Percentiles rank a stretch among this genome's conserved stretches.
phyloP scores from a whole-genome alignment of 2,329 filamentous ascomycete species.

The Phaeosphaeria sp. region DNA sequence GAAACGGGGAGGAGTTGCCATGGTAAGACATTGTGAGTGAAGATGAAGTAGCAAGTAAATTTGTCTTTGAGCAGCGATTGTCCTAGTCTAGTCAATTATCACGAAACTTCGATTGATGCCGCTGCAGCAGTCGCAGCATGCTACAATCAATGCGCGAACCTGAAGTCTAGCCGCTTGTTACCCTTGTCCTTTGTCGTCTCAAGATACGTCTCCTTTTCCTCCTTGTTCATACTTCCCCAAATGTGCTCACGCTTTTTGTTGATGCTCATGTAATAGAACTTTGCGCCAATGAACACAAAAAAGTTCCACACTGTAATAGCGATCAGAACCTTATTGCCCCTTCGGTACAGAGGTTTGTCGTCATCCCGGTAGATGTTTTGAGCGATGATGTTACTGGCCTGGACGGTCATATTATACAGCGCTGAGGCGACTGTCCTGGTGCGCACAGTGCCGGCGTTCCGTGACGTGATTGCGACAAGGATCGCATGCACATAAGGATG shows the following conservation, averaged over 20 bases:
- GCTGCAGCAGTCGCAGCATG: too few species aligned
- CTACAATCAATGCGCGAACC: conserved; percentile 38
- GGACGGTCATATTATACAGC: conserved; percentile 52
- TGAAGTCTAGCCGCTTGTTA: conserved; percentile 46
- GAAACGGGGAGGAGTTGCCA: conserved; percentile 53
- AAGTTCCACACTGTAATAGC: conserved; percentile 60
- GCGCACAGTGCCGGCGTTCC: conserved; percentile 52
- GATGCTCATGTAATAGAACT: conserved; percentile 60
- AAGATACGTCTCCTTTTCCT: conserved; percentile 46
- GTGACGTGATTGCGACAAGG: conserved; percentile 51
- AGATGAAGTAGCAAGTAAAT: neutral
- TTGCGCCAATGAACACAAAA: conserved; percentile 58
- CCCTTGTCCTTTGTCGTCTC: conserved; percentile 46
- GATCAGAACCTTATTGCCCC: conserved; percentile 63
- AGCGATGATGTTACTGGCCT: conserved; percentile 40
- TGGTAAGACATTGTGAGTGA: conserved; percentile 41
- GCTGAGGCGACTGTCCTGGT: conserved; percentile 53
- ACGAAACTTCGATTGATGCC: too few species aligned
- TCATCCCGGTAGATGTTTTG: conserved; percentile 61
- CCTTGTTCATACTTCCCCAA: conserved; percentile 43
- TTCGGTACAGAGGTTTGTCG: conserved; percentile 58
- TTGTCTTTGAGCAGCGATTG: too few species aligned
- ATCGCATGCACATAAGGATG: conserved; percentile 55
- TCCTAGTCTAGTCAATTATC: neutral
- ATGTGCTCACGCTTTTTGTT: conserved; percentile 51